A percentile compares a stretch with the other conserved stretches of the same genome.
Conservation (phyloP, 2,329 filamentous ascomycete genomes). For the Allantophomopsis lycopodina region DNA sequence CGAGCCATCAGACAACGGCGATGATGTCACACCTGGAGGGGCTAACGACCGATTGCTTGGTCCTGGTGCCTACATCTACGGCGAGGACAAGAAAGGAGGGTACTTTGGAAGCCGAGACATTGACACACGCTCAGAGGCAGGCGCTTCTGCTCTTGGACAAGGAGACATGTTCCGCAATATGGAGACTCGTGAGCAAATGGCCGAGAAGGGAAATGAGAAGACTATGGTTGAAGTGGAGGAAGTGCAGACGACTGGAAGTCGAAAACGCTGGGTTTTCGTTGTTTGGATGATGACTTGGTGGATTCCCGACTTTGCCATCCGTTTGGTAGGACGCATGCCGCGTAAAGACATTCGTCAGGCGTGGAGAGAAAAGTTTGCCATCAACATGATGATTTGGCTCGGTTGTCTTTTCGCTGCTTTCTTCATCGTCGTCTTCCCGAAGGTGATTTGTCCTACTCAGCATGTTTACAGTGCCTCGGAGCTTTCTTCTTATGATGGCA, state of each 20-base stretch:
- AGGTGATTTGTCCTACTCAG: constrained; percentile 81
- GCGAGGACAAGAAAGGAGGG: constrained; percentile 61
- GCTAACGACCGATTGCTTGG: constrained; percentile 47
- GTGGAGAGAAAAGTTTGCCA: constrained; percentile 95
- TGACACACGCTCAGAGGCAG: constrained; percentile 82
- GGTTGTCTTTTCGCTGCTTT: constrained; percentile 67
- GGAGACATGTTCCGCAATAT: constrained; percentile 98
- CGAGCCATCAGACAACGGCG: constrained; percentile 41
- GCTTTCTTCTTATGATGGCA: constrained; percentile 60
- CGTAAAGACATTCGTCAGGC: constrained; percentile 86
- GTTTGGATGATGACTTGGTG: constrained; percentile 79
- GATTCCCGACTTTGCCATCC: constrained; percentile 73
- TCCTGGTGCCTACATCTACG: constrained; percentile 47
- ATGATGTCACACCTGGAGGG: constrained; percentile 45
- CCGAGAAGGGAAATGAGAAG: constrained; percentile 87
- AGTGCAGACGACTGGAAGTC: constrained; percentile 58
- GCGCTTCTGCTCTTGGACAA: constrained; percentile 76
- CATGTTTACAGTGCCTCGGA: constrained; percentile 74
- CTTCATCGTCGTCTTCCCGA: constrained; percentile 80
- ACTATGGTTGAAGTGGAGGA: constrained; percentile 85
- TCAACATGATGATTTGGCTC: constrained; percentile 96
- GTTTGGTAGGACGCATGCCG: constrained; percentile 66
- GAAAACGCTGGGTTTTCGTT: constrained; percentile 81
- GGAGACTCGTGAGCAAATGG: constrained; percentile 86
- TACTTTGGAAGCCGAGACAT: constrained; percentile 66